Base-by-base conservation (phyloP, 169 alveolate species). In the Eimeria sp. region DNA sequence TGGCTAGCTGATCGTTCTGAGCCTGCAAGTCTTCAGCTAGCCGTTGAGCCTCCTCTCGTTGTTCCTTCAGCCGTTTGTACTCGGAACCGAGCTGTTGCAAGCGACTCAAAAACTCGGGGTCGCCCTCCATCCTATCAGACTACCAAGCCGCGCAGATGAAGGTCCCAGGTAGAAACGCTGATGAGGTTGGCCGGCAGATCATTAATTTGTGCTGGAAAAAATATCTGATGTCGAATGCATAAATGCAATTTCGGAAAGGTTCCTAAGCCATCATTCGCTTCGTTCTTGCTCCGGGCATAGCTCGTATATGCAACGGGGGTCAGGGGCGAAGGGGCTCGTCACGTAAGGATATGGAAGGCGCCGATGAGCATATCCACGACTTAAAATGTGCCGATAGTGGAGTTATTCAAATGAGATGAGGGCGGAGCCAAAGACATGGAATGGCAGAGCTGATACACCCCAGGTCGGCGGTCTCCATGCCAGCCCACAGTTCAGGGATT, bases 81-180 rank as follows among this genome's bases (percentile, higher is more conserved):
- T 87, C 93, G 33, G 82, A 62, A 27, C 93, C 93, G 9, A 87
- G 82, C 58, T 62, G 93, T 68, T 87, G 93, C 83, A 87, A 27
- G 82, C 40, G 93, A 8, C 83, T 64, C 60, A 87, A 72, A 71
- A 87, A 87, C 93, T 87, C 93, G 4, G 93, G 93, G 68, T 87
- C 93, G 40, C 93, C 37, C 76, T 64, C 93, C 93, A 62, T 64
- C 46, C 30, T 87, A 30, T 3, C 78, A 8, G 33, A 71, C 52
- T 10, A 52, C 30, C 16, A 40, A 37, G 58, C 64, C 66, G 23
- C 16, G 20, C 40, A 52, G 20, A 43, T 14, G 58, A 72, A 30
- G 83, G 54, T 58, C 60, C 64, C 43, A 77, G 37, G 40, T 0
- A 77, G 64, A 40, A 77, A 16, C 40, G 64, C 64, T 8, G 40